Percentiles rank a stretch among this genome's conserved stretches.
Conservation (phyloP, 83 land plant species). For the Diphasiastrum complanatum region DNA sequence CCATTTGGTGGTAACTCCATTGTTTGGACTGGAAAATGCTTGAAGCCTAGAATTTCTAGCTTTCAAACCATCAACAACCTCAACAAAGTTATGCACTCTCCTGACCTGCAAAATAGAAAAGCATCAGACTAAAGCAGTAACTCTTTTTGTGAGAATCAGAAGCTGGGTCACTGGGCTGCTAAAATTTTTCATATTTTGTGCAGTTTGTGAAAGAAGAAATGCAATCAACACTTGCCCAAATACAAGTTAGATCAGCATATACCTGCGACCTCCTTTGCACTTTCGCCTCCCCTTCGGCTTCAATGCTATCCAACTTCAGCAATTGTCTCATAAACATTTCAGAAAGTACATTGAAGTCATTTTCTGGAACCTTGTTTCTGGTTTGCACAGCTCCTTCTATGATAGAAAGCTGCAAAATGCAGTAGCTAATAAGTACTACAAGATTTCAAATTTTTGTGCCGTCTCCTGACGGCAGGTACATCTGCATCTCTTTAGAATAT, state of each 20-base stretch:
- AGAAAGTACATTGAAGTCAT: conserved; percentile 41
- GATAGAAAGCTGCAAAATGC: conserved; percentile 42
- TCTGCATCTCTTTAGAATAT: too few species aligned
- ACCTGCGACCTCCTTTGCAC: conserved; percentile 56
- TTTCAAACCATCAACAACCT: conserved; percentile 44
- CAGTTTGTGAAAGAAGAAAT: not conserved
- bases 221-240: not conserved
- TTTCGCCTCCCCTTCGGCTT: conserved; percentile 68
- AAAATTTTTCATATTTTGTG: not conserved
- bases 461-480: too few species aligned
- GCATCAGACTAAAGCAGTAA: not conserved
- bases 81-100: conserved; percentile 44
- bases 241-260: not conserved
- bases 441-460: too few species aligned
- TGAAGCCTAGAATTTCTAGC: conserved; percentile 44
- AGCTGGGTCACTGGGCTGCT: not conserved
- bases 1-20: conserved; percentile 46
- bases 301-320: conserved; percentile 62
- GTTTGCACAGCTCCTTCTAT: conserved; percentile 31
- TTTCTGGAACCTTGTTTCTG: conserved; percentile 43
- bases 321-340: conserved; percentile 62
- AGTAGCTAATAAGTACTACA: too few species aligned
- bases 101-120: conserved; percentile 36
- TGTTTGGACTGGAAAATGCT: conserved; percentile 32
- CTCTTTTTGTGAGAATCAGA: not conserved